Base-by-base conservation (phyloP, 2,329 filamentous ascomycete species). In the Paracoccidioides brasiliensis region DNA sequence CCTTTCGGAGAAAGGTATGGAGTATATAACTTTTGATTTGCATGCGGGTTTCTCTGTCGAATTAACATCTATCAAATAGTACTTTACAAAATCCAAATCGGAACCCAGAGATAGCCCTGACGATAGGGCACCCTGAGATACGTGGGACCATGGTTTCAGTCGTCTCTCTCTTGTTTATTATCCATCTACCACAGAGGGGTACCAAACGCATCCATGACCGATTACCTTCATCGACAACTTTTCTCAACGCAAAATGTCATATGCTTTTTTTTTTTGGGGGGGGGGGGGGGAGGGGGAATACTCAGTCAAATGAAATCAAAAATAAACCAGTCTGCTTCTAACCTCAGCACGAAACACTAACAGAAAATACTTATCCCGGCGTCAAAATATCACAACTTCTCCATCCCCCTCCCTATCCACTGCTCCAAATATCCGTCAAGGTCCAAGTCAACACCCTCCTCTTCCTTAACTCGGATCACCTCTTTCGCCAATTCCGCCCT, bases 1-100 rank as follows among this genome's bases (percentile, higher is more conserved):
- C 74, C 5, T 88, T 88, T 64, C 74, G 84, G 56, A 79, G 79
- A 66, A 81, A 68, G 63, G 71, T 72, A 62, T 40, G 57, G 43
- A 33, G 14, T n/a, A 44, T 35, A 8, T 45, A 10, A 43, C 5
- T 30, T 35, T 33, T 30, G 22, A 48, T 28, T 4, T 22, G 42
- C 33, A 28, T 42, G 28, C 5, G 10, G 22, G n/a, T 41, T 55
- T 28, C 46, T 33, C 48, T 22, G n/a, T 46, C 7, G 8, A n/a
- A n/a, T 15, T 52, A 41, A 22, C 14, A 14, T 33, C 35, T 52
- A 14, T 43, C 40, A 35, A 35, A 37, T 35, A 53, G 52, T 53
- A 53, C 40, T 53, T 53, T 53, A 37, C 52, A 35, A 44, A 44
- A 10, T 35, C 38, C 14, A 37, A 53, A 10, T 10, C 12, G 30